Conservation (phyloP, 495 filamentous ascomycete species). For the Hypoxylon crocopeplum region DNA sequence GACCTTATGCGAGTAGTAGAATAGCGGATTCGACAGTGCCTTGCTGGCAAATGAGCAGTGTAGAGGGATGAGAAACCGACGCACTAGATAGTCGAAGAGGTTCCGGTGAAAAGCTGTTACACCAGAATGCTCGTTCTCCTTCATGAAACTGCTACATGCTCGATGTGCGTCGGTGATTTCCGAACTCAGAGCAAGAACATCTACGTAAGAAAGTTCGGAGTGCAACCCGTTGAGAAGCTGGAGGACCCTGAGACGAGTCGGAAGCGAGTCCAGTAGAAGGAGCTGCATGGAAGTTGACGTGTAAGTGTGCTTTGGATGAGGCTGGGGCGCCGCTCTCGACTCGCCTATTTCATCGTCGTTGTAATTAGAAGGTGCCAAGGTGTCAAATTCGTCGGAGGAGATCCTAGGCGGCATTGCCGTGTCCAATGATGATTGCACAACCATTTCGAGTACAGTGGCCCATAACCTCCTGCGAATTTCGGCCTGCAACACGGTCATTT, state of each 20-base stretch:
- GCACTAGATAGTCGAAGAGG: constrained; percentile 52
- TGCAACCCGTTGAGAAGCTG: constrained; percentile 57
- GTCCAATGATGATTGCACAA: constrained; percentile 63
- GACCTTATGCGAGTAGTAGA: constrained; percentile 63
- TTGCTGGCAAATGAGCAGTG: constrained; percentile 61
- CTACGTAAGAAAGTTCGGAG: constrained; percentile 57
- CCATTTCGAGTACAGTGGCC: constrained; percentile 67
- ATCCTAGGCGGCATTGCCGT: constrained; percentile 62
- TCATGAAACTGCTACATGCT: constrained; percentile 35
- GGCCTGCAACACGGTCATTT: constrained; percentile 53
- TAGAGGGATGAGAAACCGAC: constrained; percentile 59
- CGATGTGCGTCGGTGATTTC: constrained; percentile 49
- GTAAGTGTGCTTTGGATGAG: constrained; percentile 43
- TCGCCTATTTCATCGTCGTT: constrained; percentile 64
- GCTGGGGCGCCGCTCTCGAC: constrained; percentile 43
- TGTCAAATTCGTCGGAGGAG: constrained; percentile 58
- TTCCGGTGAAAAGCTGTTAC: constrained; percentile 42
- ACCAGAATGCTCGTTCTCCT: constrained; percentile 15
- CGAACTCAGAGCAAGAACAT: constrained; percentile 55
- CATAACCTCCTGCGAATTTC: constrained; percentile 67
- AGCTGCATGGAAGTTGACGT: constrained; percentile 63
- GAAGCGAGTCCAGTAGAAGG: constrained; percentile 54
- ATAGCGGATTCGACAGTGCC: constrained; percentile 56
- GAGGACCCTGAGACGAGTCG: constrained; percentile 56
- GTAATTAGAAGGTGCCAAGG: constrained; percentile 60